A percentile compares a stretch with the other conserved stretches of the same genome.
These are phyloP conservation scores for Beta macrorhiza DNA, from an alignment of 179 eudicot genomes.

Conservation along the genomic window DNA sequence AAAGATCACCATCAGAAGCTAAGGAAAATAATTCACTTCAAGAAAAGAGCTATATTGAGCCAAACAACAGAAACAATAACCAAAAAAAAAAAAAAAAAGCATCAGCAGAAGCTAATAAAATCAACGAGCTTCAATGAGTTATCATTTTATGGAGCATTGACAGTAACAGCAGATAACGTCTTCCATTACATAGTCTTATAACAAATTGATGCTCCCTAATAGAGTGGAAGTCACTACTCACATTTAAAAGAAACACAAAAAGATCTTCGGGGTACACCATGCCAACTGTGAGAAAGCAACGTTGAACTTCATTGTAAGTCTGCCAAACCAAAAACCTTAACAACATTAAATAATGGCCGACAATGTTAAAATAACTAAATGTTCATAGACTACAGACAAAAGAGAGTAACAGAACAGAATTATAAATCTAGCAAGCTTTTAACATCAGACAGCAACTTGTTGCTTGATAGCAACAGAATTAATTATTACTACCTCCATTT, in stretches of 20 bases:
- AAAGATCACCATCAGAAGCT: constrained; percentile 13
- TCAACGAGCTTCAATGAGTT: not conserved
- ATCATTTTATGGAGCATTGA: not conserved
- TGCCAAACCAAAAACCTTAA: constrained; percentile 36
- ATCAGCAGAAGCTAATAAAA: not conserved
- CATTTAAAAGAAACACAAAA: constrained; percentile 80
- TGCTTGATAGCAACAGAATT: not conserved
- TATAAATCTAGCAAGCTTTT: not conserved
- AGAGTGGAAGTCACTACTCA: constrained; percentile 38
- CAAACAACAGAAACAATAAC: constrained; percentile 7
- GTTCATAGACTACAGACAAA: not conserved
- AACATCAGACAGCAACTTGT: not conserved
- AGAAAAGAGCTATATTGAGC: not conserved
- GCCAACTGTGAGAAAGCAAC: constrained; percentile 89
- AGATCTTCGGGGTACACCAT: constrained; percentile 89
- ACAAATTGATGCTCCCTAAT: not conserved
- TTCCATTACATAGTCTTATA: not conserved
- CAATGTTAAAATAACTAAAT: not conserved
- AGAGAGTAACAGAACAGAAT: not conserved
- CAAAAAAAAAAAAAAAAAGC: not conserved
- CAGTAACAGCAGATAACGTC: constrained; percentile 2
- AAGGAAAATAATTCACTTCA: not conserved
- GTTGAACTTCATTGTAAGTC: constrained; percentile 97
- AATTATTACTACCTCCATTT: not conserved
- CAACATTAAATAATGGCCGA: not conserved